Conservation (phyloP, 2,329 filamentous ascomycete genomes). For the Colletotrichum sp. region DNA sequence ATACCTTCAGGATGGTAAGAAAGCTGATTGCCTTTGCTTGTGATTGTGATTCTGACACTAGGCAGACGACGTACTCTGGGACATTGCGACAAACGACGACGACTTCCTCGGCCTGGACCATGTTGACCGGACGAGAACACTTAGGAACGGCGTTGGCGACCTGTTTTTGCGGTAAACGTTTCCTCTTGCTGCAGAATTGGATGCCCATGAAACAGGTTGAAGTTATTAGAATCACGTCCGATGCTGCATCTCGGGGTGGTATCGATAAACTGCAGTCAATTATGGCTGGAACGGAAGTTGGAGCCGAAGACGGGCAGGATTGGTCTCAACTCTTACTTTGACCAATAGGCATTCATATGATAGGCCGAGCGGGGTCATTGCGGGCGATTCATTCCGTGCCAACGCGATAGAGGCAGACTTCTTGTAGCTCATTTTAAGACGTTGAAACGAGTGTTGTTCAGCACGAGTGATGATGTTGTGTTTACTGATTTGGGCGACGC, state of each 20-base stretch:
- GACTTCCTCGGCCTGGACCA: constrained; percentile 71
- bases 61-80: constrained; percentile 65
- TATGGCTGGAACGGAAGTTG: background rate
- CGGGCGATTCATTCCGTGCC: background rate
- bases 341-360: constrained; percentile 6
- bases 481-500: background rate
- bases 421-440: constrained; percentile 6
- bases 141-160: constrained; percentile 66
- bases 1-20: constrained; percentile 87
- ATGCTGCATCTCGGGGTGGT: background rate
- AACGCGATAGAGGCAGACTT: constrained; percentile 6
- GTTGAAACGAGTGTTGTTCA: background rate
- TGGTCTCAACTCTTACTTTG: background rate
- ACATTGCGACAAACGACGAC: constrained; percentile 57
- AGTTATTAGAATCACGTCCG: background rate
- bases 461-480: background rate
- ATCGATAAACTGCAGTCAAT: background rate
- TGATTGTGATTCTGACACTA: background rate
- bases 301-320: background rate
- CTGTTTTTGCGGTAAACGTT: constrained; percentile 58
- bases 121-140: constrained; percentile 62
- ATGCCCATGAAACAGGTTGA: background rate
- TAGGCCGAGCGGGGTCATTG: constrained; percentile 3
- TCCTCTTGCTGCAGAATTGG: background rate
- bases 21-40: background rate